These are phyloP conservation scores for Lizanozyma gosingica DNA, from an alignment of 1,139 yeast species.

Conservation along the genomic window DNA sequence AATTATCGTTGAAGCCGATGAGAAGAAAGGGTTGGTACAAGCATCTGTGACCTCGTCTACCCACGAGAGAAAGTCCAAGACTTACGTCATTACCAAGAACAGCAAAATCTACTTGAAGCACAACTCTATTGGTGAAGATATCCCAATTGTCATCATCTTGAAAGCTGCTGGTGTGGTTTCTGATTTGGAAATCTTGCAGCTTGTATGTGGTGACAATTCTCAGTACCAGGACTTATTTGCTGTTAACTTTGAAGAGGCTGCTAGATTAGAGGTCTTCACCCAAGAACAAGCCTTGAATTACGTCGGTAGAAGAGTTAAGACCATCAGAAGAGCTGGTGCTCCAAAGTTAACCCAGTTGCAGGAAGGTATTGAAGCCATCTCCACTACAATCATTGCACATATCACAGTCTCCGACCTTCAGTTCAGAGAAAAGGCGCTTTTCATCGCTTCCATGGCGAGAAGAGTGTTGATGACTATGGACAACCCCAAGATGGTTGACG, in stretches of 20 bases:
- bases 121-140: slow-evolving; percentile 89
- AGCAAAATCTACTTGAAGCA: slow-evolving; percentile 86
- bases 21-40: slow-evolving; percentile 86
- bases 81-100: slow-evolving; percentile 88
- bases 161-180: slow-evolving; percentile 95
- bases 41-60: slow-evolving; percentile 97
- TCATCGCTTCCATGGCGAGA: slow-evolving; percentile 94
- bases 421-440: slow-evolving; percentile 88
- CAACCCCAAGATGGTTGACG: slow-evolving; percentile 92
- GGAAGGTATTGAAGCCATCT: slow-evolving; percentile 96
- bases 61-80: slow-evolving; percentile 94
- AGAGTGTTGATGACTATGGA: slow-evolving; percentile 94
- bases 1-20: slow-evolving; percentile 96
- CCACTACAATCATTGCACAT: slow-evolving; percentile 94
- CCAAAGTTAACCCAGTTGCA: slow-evolving; percentile 75
- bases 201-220: slow-evolving; percentile 86
- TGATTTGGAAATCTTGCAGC: slow-evolving; percentile 86
- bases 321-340: slow-evolving; percentile 77
- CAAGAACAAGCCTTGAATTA: slow-evolving; percentile 92
- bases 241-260: slow-evolving; percentile 89
- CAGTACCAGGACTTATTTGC: slow-evolving; percentile 87
- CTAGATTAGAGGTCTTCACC: slow-evolving; percentile 75
- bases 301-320: slow-evolving; percentile 84
- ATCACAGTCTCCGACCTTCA: slow-evolving; percentile 76
- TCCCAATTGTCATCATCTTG: slow-evolving; percentile 85